A percentile compares a stretch with the other conserved stretches of the same genome.
These are phyloP conservation scores for Plenodomus lindquistii DNA, from an alignment of 2,329 filamentous ascomycete genomes.

Conservation along the genomic window DNA sequence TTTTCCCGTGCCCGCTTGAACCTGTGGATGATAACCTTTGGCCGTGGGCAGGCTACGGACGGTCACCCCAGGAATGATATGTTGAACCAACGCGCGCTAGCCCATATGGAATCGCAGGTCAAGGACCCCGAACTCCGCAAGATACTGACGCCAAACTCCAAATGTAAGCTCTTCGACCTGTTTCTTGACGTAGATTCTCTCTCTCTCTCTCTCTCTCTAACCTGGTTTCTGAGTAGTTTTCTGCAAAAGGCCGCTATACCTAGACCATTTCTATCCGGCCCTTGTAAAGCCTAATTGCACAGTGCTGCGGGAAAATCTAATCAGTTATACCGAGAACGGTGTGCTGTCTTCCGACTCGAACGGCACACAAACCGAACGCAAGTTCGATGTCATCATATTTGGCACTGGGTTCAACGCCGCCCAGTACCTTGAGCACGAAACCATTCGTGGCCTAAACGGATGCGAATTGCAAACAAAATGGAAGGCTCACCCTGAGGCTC, in stretches of 20 bases:
- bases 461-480: background rate
- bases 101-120: background rate
- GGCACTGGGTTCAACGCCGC: conserved; percentile 1
- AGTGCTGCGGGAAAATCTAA: background rate
- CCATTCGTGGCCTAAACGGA: background rate
- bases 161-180: background rate
- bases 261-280: background rate
- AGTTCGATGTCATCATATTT: background rate
- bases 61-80: background rate
- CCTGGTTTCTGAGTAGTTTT: no score
- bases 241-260: background rate
- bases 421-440: conserved; percentile 1
- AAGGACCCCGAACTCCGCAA: background rate
- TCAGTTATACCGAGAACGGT: background rate
- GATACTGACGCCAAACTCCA: background rate
- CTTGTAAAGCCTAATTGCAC: background rate
- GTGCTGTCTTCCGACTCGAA: background rate
- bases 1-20: conserved; percentile 4
- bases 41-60: no score
- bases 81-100: background rate
- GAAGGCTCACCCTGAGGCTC: background rate
- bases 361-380: background rate
- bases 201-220: no score
- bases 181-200: background rate
- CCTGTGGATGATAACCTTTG: background rate